phyloP scores from a whole-genome alignment of 768 basidiomycete species.

The button mushroom (Agaricus bisporus) region DNA sequence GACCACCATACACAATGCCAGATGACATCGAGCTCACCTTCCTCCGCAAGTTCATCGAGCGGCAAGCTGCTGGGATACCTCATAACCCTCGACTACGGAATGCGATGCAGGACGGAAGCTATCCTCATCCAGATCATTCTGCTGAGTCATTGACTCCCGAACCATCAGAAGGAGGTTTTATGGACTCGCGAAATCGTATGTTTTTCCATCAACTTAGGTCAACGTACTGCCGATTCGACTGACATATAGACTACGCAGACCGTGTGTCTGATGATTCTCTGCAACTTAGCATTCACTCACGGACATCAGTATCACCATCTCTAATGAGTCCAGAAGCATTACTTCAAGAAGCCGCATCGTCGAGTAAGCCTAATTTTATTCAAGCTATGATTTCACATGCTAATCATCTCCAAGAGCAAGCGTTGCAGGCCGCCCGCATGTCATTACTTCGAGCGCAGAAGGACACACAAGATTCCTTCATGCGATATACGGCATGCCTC shows the following conservation, averaged over 20 bases:
- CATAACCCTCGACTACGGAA: slow-evolving; percentile 79
- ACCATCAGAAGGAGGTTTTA: slow-evolving; percentile 37
- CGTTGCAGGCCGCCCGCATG: slow-evolving; percentile 54
- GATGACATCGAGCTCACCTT: slow-evolving; percentile 74
- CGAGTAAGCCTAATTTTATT: slow-evolving; percentile 44
- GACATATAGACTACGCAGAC: slow-evolving; percentile 16
- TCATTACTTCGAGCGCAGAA: slow-evolving; percentile 60
- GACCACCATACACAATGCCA: slow-evolving; percentile 77
- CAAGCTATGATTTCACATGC: slow-evolving; percentile 4
- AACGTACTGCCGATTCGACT: neutral
- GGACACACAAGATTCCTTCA: slow-evolving; percentile 67
- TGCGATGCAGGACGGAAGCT: slow-evolving; percentile 22
- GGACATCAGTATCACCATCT: slow-evolving; percentile 46
- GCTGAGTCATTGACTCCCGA: slow-evolving; percentile 43
- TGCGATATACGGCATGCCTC: slow-evolving; percentile 61
- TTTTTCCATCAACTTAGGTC: slow-evolving; percentile 1
- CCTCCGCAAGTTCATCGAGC: slow-evolving; percentile 77
- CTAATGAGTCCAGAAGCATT: slow-evolving; percentile 46
- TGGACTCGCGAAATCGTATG: slow-evolving; percentile 34
- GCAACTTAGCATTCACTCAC: slow-evolving; percentile 24
- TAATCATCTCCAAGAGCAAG: slow-evolving; percentile 40
- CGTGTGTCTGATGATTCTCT: slow-evolving; percentile 28
- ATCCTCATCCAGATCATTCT: slow-evolving; percentile 38
- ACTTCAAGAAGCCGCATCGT: slow-evolving; percentile 50
- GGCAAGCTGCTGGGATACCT: slow-evolving; percentile 67